Conservation (phyloP, 306 rosid genomes). For the Prunus fruticosa region DNA sequence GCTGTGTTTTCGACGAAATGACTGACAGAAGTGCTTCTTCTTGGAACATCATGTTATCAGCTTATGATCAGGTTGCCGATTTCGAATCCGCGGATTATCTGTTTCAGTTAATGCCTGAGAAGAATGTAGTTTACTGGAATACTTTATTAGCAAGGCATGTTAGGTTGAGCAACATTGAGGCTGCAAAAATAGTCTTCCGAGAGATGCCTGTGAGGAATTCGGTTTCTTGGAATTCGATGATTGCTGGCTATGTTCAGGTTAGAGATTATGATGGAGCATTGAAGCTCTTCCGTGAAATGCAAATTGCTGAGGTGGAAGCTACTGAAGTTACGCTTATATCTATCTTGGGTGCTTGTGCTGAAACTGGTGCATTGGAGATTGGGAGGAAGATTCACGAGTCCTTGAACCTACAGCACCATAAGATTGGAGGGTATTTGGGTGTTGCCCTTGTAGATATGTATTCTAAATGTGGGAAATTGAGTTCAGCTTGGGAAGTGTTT, state of each 20-base stretch:
- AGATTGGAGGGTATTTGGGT: conserved; percentile 62
- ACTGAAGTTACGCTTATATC: conserved; percentile 53
- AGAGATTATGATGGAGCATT: conserved; percentile 45
- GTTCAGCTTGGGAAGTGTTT: conserved; percentile 55
- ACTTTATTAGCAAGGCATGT: conserved; percentile 43
- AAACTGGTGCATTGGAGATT: conserved; percentile 46
- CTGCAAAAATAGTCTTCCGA: conserved; percentile 48
- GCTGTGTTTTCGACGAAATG: conserved; percentile 56
- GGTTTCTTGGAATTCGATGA: conserved; percentile 64
- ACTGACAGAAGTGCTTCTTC: conserved; percentile 39
- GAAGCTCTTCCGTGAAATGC: conserved; percentile 51
- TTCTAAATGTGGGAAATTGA: conserved; percentile 64
- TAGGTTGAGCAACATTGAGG: conserved; percentile 37
- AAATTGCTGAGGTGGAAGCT: conserved; percentile 34
- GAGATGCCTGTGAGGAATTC: conserved; percentile 58
- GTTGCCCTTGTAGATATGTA: conserved; percentile 62
- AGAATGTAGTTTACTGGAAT: conserved; percentile 66
- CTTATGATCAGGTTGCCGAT: conserved; percentile 45
- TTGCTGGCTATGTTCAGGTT: conserved; percentile 49
- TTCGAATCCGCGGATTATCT: conserved; percentile 46
- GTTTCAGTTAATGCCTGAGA: conserved; percentile 48
- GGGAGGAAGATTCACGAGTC: conserved; percentile 48
- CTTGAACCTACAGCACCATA: conserved; percentile 32
- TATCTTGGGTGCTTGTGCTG: conserved; percentile 59
- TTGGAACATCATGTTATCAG: conserved; percentile 71